phyloP scores from a whole-genome alignment of 2,329 filamentous ascomycete species.

The Phialocephala sp. region DNA sequence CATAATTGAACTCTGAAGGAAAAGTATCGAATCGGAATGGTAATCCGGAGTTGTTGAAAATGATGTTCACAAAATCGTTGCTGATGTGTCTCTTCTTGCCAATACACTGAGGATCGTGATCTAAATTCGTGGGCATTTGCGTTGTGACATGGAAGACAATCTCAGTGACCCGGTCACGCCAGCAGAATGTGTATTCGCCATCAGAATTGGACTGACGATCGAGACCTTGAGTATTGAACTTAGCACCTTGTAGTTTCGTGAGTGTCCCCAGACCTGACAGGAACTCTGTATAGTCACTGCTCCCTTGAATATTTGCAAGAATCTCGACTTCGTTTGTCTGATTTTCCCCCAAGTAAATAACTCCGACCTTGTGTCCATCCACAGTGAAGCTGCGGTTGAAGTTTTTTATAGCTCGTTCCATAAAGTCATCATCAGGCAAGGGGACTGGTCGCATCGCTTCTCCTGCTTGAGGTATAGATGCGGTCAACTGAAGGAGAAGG shows the following conservation, averaged over 20 bases:
- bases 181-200: constrained; percentile 88
- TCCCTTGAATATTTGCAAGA: constrained; percentile 84
- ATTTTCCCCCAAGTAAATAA: constrained; percentile 89
- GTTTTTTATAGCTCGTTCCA: constrained; percentile 69
- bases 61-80: constrained; percentile 97
- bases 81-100: constrained; percentile 95
- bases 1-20: constrained; percentile 93
- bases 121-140: constrained; percentile 91
- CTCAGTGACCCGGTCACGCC: constrained; percentile 93
- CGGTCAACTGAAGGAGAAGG: constrained; percentile 71
- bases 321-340: constrained; percentile 86
- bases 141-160: constrained; percentile 96
- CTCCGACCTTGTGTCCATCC: constrained; percentile 93
- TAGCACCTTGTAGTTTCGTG: constrained; percentile 79
- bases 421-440: constrained; percentile 66
- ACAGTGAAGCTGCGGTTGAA: constrained; percentile 91
- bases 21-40: constrained; percentile 92
- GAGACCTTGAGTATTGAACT: constrained; percentile 91
- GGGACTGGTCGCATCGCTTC: constrained; percentile 72
- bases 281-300: constrained; percentile 86
- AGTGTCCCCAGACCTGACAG: constrained; percentile 81
- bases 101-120: constrained; percentile 75
- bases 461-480: constrained; percentile 62
- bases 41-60: constrained; percentile 95
- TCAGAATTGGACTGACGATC: constrained; percentile 80